Base-by-base conservation (phyloP, 257 asterid genomes). In the Lantana camara region DNA sequence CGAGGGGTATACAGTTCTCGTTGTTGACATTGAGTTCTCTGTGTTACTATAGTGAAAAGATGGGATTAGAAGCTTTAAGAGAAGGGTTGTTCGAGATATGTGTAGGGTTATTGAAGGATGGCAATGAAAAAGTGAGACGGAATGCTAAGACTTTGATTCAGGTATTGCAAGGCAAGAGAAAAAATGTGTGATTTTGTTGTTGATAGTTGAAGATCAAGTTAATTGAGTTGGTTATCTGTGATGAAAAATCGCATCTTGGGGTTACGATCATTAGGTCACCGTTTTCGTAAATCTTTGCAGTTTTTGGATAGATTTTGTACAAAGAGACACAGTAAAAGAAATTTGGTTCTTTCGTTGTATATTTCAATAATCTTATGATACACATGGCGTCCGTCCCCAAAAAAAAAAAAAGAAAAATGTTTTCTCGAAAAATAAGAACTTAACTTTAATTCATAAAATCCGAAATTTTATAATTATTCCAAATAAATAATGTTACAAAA, bases 1-100 rank as follows among this genome's bases (percentile, higher is more conserved):
- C 96, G 15, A 85, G 98, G 73, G 97, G 95, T 3, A 86, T 82
- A 53, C 96, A 87, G 49, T 87, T 87, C 37, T 93, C 89, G 0
- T 74, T 93, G 48, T 57, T 85, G 47, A 93, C 96, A 0, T 40
- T 90, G 65, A 89, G 81, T 42, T 81, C 55, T 65, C 75, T 93
- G 53, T 93, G 97, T 63, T 78, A n/a, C n/a, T n/a, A 69, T 37
- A 90, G 84, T 64, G 86, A 85, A 27, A 73, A 71, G 56, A 78
- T 79, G 77, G 67, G 78, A 48, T n/a, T 76, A 57, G 83, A 80
- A 60, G 96, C 81, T 41, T 15, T 77, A 3, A 74, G 78, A 70
- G 82, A 63, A 30, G 98, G 95, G 13, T 47, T 87, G 58, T 79
- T 83, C 40, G 96, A 87, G 68, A 74, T 85, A 4, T 90, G 96